Base-by-base conservation (phyloP, 2,329 filamentous ascomycete genomes). In the Colletotrichum falcatum region DNA sequence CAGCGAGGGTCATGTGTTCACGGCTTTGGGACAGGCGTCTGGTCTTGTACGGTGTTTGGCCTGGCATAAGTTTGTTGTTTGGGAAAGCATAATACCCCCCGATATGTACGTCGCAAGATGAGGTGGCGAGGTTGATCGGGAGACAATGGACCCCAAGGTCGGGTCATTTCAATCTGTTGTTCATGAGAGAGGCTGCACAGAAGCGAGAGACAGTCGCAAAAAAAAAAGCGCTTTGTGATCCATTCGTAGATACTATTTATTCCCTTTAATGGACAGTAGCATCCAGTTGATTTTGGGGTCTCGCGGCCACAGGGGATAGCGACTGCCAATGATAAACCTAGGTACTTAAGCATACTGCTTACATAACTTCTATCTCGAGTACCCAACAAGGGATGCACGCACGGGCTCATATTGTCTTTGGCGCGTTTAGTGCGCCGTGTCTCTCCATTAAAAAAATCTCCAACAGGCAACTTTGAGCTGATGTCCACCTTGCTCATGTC, bases 41-140 rank as follows among this genome's bases (percentile, higher is more conserved):
- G 62, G 63, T 71, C 51, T 70, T 55, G 63, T 61, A 61, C 30
- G 61, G 69, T 37, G 54, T 65, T 61, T 67, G 64, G 64, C 66
- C 46, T 70, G 64, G 53, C 67, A 58, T 70, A 53, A 70, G 64
- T 58, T 62, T 58, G 58, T 63, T 54, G 51, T 68, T 70, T 70
- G 59, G 64, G 64, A 70, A 66, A 55, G 58, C 67, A 70, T 63
- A 70, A 70, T 70, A 70, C 67, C 64, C 64, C 55, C 23, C 33
- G 28, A 59, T 37, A 37, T 62, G 56, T 67, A 61, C 51, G 53
- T 51, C 44, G 58, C 55, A 39, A 61, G n/a, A 67, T 30, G 18
- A 49, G 23, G 59, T 35, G 64, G 64, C 53, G 67, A 28, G 35
- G 37, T 35, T 54, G 64, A 53, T 59, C 63, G 44, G 44, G 35